A percentile compares a stretch with the other conserved stretches of the same genome.
These are phyloP conservation scores for Pyricularia sp. DNA, from an alignment of 2,329 filamentous ascomycete genomes.

Conservation along the genomic window DNA sequence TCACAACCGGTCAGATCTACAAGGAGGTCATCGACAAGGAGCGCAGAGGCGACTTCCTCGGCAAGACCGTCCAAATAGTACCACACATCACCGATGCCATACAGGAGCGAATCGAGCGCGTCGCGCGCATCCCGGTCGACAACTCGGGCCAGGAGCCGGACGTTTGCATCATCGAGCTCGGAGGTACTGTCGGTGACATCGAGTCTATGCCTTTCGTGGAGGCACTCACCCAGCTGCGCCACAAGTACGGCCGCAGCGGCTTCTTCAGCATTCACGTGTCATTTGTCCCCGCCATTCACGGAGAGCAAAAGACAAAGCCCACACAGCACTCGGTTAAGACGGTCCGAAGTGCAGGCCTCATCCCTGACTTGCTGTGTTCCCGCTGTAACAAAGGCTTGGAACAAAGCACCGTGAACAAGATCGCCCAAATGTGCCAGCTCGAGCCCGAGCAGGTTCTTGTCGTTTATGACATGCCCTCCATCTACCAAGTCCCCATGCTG, in stretches of 20 bases:
- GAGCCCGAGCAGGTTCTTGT: constrained; percentile 76
- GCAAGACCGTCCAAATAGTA: constrained; percentile 73
- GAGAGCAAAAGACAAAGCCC: constrained; percentile 91
- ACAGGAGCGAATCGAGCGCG: constrained; percentile 84
- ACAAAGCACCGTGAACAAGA: constrained; percentile 68
- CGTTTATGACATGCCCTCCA: constrained; percentile 83
- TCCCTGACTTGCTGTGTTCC: constrained; percentile 62
- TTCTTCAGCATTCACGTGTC: constrained; percentile 87
- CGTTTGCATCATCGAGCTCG: constrained; percentile 61
- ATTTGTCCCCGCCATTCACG: constrained; percentile 63
- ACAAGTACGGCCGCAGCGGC: constrained; percentile 65
- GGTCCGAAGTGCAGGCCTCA: constrained; percentile 70
- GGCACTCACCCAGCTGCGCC: constrained; percentile 69
- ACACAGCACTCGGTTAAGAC: constrained; percentile 85
- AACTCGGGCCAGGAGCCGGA: constrained; percentile 76
- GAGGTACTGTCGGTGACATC: constrained; percentile 32
- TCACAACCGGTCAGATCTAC: constrained; percentile 97
- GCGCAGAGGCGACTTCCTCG: constrained; percentile 66
- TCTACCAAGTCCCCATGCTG: constrained; percentile 92
- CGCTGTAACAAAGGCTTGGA: constrained; percentile 75
- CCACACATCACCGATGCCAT: constrained; percentile 89
- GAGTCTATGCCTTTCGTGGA: constrained; percentile 84
- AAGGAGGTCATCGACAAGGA: constrained; percentile 71
- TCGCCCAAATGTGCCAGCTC: constrained; percentile 83
- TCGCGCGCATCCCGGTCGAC: constrained; percentile 78